Base-by-base conservation (phyloP, 108 stramenopile genomes). In the Asterionellopsis glacialis region DNA sequence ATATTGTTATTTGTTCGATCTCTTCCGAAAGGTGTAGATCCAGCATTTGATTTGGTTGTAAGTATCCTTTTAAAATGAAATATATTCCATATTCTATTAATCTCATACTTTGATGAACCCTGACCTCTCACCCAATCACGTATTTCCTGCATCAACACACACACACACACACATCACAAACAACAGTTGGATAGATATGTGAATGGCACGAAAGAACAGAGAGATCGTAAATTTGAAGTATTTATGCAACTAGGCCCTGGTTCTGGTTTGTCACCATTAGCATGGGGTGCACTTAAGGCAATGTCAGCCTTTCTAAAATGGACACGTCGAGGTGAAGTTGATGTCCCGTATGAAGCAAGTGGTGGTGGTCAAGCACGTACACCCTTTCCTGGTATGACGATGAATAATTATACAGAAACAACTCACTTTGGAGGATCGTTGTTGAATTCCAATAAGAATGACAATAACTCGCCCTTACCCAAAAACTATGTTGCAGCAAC, bases 11-110 rank as follows among this genome's bases (percentile, higher is more conserved):
- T 64, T 73, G 88, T 80, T 21, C 59, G 88, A 14, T 77, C 82
- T n/a, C 54, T 84, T 21, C 76, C 88, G 19, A 57, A 68, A 43
- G 82, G 80, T 11, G 69, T 84, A 16, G 88, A 90, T 61, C 45
- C 64, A 21, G 55, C 57, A 18, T 90, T 86, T 55, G 84, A 86
- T 63, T 62, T 57, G 15, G 48, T 70, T 13, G 70, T 84, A 53
- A 50, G 83, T 67, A 38, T 12, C 21, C 4, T 16, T 1, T 2
- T 16, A 2, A 7, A 9, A 7, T 16, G 47, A 4, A 16, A 1
- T 9, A 9, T 21, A 4, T 19, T 48, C 43, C 12, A 44, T 11
- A n/a, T n/a, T n/a, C n/a, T n/a, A n/a, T n/a, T n/a, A n/a, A n/a
- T n/a, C n/a, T n/a, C n/a, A n/a, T n/a, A 18, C 12, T 11, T 1